Evolutionary conservation across 169 alveolate species (phyloP).

Genomic region (Amoebophrya sp.): DNA sequence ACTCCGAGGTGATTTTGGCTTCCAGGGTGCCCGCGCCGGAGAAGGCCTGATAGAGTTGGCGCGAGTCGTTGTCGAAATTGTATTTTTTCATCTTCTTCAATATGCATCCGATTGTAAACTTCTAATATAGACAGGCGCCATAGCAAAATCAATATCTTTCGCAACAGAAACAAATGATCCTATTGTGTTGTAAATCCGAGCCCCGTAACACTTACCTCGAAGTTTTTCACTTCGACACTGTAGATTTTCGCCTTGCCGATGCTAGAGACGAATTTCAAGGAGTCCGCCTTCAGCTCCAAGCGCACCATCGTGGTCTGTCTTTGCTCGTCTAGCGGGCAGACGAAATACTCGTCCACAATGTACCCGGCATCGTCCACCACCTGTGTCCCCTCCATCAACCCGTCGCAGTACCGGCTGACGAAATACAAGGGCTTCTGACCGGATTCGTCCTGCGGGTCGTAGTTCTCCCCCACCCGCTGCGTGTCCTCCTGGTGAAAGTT

Average conservation of each 20-base stretch:
- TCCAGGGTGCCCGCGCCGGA: background rate
- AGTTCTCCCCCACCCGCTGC: background rate
- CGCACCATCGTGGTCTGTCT: background rate
- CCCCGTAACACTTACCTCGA: background rate
- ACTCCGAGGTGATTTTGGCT: background rate
- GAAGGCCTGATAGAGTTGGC: background rate
- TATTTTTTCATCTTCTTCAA: too few relatives aligned
- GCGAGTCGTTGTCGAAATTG: too few relatives aligned
- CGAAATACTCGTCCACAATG: background rate
- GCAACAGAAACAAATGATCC: too few relatives aligned
- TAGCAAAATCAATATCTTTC: too few relatives aligned
- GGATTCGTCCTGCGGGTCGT: too few relatives aligned
- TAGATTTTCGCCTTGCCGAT: background rate
- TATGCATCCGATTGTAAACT: too few relatives aligned
- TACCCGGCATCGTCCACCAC: background rate
- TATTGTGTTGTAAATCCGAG: too few relatives aligned
- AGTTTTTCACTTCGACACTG: background rate
- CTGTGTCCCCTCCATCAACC: background rate
- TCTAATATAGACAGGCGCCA: too few relatives aligned
- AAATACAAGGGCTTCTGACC: background rate
- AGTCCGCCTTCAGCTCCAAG: background rate
- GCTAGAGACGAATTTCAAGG: background rate
- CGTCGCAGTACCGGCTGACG: background rate
- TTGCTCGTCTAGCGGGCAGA: background rate
- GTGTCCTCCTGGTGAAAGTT: conserved; percentile 6